A percentile compares a stretch with the other conserved stretches of the same genome.
Evolutionary conservation across 1,284 basidiomycete genomes (phyloP).

Genomic region (Phellopilus nigrolimitatus): DNA sequence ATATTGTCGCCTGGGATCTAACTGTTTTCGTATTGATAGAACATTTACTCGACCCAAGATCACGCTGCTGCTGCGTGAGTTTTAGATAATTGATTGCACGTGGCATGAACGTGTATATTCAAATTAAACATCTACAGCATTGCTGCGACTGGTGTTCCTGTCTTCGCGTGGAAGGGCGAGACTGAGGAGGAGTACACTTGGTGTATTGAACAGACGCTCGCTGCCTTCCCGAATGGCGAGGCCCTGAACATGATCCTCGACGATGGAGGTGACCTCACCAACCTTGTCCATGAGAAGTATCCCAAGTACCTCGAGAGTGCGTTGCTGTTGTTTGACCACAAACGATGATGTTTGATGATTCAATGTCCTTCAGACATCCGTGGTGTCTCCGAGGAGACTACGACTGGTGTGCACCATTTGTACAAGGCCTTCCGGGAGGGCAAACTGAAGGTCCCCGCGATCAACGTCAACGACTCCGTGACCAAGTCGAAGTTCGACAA

Average conservation of each 20-base stretch:
- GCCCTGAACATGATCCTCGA: slow-evolving; percentile 99
- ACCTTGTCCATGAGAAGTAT: slow-evolving; percentile 93
- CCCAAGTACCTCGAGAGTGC: slow-evolving; percentile 79
- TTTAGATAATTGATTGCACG: background rate
- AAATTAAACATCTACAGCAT: slow-evolving; percentile 48
- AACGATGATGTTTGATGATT: slow-evolving; percentile 10
- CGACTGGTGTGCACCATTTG: slow-evolving; percentile 98
- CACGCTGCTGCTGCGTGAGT: slow-evolving; percentile 94
- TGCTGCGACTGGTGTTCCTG: slow-evolving; percentile 96
- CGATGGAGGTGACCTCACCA: slow-evolving; percentile 97
- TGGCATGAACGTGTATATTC: background rate
- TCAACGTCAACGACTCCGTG: slow-evolving; percentile 99
- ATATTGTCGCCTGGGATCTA: too few relatives aligned
- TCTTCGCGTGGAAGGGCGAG: slow-evolving; percentile 99
- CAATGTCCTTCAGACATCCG: slow-evolving; percentile 61
- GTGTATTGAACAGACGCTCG: slow-evolving; percentile 96
- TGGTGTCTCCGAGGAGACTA: slow-evolving; percentile 98
- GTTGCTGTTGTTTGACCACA: slow-evolving; percentile 19
- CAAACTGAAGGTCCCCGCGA: slow-evolving; percentile 95
- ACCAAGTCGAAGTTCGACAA: slow-evolving; percentile 99
- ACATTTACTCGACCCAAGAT: slow-evolving; percentile 99
- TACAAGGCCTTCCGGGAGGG: slow-evolving; percentile 98
- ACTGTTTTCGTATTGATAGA: slow-evolving; percentile 57
- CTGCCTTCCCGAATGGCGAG: slow-evolving; percentile 76
- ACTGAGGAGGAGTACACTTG: slow-evolving; percentile 98